phyloP scores from a whole-genome alignment of 2,329 filamentous ascomycete genomes.

The Sclerotinia minor region DNA sequence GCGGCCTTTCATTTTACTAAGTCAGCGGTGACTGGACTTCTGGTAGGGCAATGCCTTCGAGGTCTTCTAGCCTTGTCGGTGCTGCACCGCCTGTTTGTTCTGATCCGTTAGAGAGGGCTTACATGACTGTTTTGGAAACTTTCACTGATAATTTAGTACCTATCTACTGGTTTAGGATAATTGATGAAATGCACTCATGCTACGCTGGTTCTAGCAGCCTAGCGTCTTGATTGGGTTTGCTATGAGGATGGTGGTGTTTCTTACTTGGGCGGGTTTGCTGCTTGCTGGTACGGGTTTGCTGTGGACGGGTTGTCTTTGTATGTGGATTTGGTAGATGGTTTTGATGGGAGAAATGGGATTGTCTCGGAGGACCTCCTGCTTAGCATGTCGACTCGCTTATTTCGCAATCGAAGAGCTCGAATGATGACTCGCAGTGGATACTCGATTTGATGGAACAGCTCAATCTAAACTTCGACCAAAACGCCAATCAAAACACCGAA shows the following conservation, averaged over 20 bases:
- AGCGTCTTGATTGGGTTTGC: neutral
- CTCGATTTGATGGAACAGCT: neutral
- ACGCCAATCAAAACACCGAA: neutral
- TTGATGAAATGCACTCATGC: conserved; percentile 13
- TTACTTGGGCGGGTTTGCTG: conserved; percentile 9
- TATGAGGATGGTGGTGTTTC: conserved; percentile 2
- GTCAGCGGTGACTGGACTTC: conserved; percentile 12
- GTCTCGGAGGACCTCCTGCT: neutral
- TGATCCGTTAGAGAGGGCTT: conserved; percentile 19
- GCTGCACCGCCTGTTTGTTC: conserved; percentile 5
- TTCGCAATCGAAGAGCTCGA: neutral
- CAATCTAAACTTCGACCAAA: neutral
- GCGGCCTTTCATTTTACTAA: conserved; percentile 2
- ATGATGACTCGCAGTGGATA: neutral
- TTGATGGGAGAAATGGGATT: neutral
- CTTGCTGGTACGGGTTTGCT: neutral
- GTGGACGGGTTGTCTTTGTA: neutral
- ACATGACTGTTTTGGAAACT: neutral
- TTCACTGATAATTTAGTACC: conserved; percentile 8
- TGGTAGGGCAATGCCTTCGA: neutral
- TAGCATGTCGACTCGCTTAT: neutral
- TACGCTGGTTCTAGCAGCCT: conserved; percentile 14
- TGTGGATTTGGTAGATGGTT: neutral
- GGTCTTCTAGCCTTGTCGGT: conserved; percentile 3
- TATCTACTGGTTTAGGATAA: neutral